These are phyloP conservation scores for Xenosphaeropsis pyriputrescens DNA, from an alignment of 2,329 filamentous ascomycete genomes.

Conservation along the genomic window DNA sequence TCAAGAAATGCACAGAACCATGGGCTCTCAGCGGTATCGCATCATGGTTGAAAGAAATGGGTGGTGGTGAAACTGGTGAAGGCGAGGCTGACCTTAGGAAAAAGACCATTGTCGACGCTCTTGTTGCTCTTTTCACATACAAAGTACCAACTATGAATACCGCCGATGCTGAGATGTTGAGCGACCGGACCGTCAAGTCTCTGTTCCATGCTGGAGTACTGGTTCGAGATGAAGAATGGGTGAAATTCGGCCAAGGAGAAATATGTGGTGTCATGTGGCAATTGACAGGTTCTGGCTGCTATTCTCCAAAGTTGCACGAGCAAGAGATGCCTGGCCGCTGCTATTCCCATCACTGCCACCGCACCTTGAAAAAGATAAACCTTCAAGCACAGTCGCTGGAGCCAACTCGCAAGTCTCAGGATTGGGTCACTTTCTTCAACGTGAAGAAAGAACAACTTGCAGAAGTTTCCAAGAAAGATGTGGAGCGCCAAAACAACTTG, in stretches of 20 bases:
- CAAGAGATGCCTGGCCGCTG: conserved; percentile 57
- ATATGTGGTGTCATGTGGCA: conserved; percentile 90
- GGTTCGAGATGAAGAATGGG: conserved; percentile 89
- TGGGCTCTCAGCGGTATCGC: conserved; percentile 89
- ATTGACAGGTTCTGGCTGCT: conserved; percentile 81
- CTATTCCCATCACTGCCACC: conserved; percentile 86
- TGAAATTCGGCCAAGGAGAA: conserved; percentile 70
- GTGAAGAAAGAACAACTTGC: conserved; percentile 66
- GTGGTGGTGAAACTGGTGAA: conserved; percentile 36
- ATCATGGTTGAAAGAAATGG: conserved; percentile 75
- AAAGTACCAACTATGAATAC: conserved; percentile 99
- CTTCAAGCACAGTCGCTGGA: conserved; percentile 59
- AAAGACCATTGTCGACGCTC: conserved; percentile 72
- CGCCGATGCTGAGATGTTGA: conserved; percentile 82
- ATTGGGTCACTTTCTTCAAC: conserved; percentile 85
- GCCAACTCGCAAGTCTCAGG: conserved; percentile 50
- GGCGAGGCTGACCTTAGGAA: conserved; percentile 79
- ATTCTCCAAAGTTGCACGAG: conserved; percentile 66
- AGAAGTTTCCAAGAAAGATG: conserved; percentile 64
- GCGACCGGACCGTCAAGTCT: conserved; percentile 58
- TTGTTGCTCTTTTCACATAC: conserved; percentile 79
- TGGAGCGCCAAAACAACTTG: conserved; percentile 83
- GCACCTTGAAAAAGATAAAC: conserved; percentile 90
- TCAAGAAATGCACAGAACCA: conserved; percentile 72
- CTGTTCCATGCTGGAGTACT: conserved; percentile 72